phyloP scores from a whole-genome alignment of 1,284 basidiomycete genomes.

The Papiliotrema flavescens region DNA sequence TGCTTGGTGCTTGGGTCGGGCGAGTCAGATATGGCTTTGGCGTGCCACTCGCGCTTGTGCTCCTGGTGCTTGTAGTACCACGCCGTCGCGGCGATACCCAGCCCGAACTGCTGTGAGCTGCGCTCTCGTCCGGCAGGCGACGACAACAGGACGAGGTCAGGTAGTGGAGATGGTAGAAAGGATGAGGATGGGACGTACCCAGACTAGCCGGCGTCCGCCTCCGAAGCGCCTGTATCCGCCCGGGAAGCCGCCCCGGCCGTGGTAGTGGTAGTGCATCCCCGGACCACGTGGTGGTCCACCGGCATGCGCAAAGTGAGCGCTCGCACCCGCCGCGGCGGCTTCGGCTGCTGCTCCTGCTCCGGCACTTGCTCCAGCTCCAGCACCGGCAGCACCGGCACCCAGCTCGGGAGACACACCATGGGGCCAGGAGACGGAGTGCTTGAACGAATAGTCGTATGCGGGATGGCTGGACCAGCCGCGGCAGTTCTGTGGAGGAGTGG shows the following conservation, averaged over 20 bases:
- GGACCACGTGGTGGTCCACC: conserved; percentile 7
- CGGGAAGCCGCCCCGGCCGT: conserved; percentile 5
- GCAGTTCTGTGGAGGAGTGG: not conserved
- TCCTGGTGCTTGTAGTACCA: conserved; percentile 16
- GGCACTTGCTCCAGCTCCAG: conserved; percentile 2
- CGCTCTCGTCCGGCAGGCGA: not conserved
- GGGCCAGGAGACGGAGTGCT: not conserved
- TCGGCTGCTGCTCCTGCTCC: conserved; percentile 9
- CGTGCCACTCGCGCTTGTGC: not conserved
- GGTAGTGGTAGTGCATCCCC: conserved; percentile 14
- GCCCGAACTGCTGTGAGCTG: conserved; percentile 14
- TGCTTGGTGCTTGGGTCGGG: no score
- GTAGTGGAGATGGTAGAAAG: not conserved
- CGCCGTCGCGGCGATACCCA: conserved; percentile 18
- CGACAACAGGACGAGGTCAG: no score
- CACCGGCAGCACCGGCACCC: not conserved
- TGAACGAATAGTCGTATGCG: not conserved
- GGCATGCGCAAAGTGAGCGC: not conserved
- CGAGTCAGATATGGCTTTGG: no score
- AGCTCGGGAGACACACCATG: not conserved
- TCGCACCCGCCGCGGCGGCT: conserved; percentile 8
- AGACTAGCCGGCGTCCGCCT: conserved; percentile 15
- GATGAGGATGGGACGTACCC: conserved; percentile 14
- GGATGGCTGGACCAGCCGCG: not conserved
- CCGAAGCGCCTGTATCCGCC: not conserved